These are phyloP conservation scores for Mycena vulgaris DNA, from an alignment of 768 basidiomycete species.

Conservation along the genomic window DNA sequence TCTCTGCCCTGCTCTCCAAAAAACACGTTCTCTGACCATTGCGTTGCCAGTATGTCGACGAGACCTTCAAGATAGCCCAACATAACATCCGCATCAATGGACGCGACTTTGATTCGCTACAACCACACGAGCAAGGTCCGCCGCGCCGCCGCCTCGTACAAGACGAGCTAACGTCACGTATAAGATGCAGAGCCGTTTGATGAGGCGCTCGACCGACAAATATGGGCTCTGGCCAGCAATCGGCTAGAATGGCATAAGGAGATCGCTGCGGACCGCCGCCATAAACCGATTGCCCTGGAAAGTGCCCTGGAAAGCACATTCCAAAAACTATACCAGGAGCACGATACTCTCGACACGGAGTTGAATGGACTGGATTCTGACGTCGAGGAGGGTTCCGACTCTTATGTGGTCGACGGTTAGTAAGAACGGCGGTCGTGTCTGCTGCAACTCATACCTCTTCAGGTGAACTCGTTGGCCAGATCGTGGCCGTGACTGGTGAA, in stretches of 20 bases:
- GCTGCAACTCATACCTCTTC: neutral
- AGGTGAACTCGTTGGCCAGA: conserved; percentile 23
- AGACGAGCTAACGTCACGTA: conserved; percentile 9
- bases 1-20: conserved; percentile 39
- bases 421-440: conserved; percentile 14
- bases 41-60: conserved; percentile 69
- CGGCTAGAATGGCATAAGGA: conserved; percentile 82
- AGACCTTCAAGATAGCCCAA: conserved; percentile 72
- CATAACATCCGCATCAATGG: conserved; percentile 88
- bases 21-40: neutral
- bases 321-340: conserved; percentile 48
- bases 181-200: conserved; percentile 86
- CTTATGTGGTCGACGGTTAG: conserved; percentile 42
- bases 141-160: neutral
- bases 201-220: conserved; percentile 85
- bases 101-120: conserved; percentile 78
- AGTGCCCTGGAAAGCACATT: conserved; percentile 61
- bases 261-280: conserved; percentile 77
- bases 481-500: conserved; percentile 24
- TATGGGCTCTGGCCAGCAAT: conserved; percentile 86
- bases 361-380: conserved; percentile 38
- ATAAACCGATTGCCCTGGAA: conserved; percentile 70
- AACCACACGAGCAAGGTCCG: conserved; percentile 68
- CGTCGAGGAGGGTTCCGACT: conserved; percentile 34
- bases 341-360: conserved; percentile 48